Evolutionary conservation across 2,329 filamentous ascomycete species (phyloP).

Genomic region (Fusarium gaditjirri): DNA sequence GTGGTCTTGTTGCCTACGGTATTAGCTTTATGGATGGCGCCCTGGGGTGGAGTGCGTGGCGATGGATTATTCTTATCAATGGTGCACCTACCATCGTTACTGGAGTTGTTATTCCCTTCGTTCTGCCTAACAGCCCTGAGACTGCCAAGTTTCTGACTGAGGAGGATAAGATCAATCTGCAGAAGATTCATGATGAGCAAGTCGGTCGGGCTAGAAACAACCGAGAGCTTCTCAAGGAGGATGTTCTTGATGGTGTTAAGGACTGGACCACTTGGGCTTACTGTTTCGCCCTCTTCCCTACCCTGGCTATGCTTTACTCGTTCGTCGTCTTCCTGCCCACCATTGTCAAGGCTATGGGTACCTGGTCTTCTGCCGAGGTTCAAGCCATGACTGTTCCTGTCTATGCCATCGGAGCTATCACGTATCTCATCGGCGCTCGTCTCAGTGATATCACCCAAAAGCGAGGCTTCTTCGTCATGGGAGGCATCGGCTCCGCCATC

Average conservation of each 20-base stretch:
- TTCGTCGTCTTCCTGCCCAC: constrained; percentile 75
- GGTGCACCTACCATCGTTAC: constrained; percentile 59
- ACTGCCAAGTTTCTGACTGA: constrained; percentile 54
- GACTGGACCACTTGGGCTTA: constrained; percentile 75
- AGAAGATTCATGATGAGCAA: constrained; percentile 59
- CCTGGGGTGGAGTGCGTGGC: constrained; percentile 68
- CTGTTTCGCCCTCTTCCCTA: constrained; percentile 67
- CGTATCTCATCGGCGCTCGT: constrained; percentile 67
- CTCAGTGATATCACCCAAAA: constrained; percentile 67
- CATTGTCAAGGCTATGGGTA: constrained; percentile 71
- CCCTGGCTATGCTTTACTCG: constrained; percentile 74
- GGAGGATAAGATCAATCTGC: constrained; percentile 59
- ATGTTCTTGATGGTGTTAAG: constrained; percentile 35
- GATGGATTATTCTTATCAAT: constrained; percentile 71
- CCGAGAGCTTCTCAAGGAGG: constrained; percentile 40
- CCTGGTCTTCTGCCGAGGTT: constrained; percentile 65
- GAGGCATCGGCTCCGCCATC: constrained; percentile 61
- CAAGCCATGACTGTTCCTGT: constrained; percentile 76
- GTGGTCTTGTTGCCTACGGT: constrained; percentile 71
- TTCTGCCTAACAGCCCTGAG: constrained; percentile 68
- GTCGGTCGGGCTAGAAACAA: constrained; percentile 45
- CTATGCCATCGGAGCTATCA: constrained; percentile 71
- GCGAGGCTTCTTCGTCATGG: constrained; percentile 65
- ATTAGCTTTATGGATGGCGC: constrained; percentile 72
- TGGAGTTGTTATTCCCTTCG: constrained; percentile 64